phyloP scores from a whole-genome alignment of 2,329 filamentous ascomycete genomes.

The Pseudogymnoascus sp. region DNA sequence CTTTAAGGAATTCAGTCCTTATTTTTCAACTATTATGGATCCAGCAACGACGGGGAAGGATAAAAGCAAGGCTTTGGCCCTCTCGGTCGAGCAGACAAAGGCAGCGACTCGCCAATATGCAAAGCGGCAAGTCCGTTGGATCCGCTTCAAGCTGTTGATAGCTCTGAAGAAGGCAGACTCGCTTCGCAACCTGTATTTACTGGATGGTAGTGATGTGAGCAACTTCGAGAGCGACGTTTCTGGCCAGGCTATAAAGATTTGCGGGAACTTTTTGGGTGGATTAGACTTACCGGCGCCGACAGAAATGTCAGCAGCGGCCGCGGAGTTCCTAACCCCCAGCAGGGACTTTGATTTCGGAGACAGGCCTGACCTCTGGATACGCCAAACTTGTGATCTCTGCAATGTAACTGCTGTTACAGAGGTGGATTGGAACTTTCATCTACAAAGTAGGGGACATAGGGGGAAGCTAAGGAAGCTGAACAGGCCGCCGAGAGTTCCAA shows the following conservation, averaged over 20 bases:
- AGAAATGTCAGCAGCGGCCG: conserved; percentile 51
- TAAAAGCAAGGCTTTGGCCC: conserved; percentile 43
- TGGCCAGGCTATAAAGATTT: conserved; percentile 55
- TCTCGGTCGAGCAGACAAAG: conserved; percentile 69
- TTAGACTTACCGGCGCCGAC: conserved; percentile 36
- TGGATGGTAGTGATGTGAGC: conserved; percentile 68
- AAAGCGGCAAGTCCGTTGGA: conserved; percentile 78
- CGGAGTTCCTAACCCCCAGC: conserved; percentile 50
- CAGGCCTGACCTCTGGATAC: conserved; percentile 38
- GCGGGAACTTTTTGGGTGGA: conserved; percentile 54
- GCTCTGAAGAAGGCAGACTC: conserved; percentile 50
- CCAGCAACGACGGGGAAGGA: conserved; percentile 28
- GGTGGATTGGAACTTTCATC: conserved; percentile 41
- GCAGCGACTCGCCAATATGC: conserved; percentile 83
- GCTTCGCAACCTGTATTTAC: conserved; percentile 59
- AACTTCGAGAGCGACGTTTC: conserved; percentile 59
- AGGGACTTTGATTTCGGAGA: conserved; percentile 40
- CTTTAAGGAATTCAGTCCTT: conserved; percentile 82
- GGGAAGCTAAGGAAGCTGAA: conserved; percentile 22
- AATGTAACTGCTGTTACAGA: conserved; percentile 54
- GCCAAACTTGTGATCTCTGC: conserved; percentile 66
- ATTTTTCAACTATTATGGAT: conserved; percentile 45
- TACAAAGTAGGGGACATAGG: conserved; percentile 38
- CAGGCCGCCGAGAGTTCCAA: neutral
- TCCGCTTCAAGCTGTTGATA: conserved; percentile 71